Conservation (phyloP, 176 grass and related monocot genomes). For the Olyra latifolia region DNA sequence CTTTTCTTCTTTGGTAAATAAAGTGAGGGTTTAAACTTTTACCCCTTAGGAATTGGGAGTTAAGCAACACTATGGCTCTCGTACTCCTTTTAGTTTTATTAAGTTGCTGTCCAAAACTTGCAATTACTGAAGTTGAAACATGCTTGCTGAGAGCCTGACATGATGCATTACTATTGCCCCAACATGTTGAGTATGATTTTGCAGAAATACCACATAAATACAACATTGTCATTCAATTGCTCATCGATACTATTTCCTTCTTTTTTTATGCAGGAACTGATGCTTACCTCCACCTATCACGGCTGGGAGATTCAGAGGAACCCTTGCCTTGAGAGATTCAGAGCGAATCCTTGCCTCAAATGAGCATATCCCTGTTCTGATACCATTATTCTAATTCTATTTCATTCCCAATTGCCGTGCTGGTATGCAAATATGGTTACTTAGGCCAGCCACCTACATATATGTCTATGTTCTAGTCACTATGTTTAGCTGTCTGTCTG, state of each 20-base stretch:
- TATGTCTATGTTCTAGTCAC: constrained; percentile 14
- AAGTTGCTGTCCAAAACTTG: background rate
- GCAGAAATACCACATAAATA: background rate
- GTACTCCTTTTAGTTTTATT: background rate
- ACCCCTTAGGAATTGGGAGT: background rate
- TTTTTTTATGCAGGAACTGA: constrained; percentile 68
- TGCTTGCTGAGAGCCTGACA: background rate
- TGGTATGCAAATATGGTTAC: constrained; percentile 45
- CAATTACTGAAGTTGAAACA: constrained; percentile 3
- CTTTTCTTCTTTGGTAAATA: background rate
- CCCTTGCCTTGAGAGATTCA: constrained; percentile 61
- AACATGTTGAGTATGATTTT: background rate
- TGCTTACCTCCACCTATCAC: constrained; percentile 92
- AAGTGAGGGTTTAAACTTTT: background rate
- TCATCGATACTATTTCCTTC: background rate
- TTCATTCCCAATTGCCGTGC: constrained; percentile 28
- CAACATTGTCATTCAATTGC: background rate
- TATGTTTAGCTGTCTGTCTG: background rate
- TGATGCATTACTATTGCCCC: background rate
- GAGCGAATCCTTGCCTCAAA: constrained; percentile 26
- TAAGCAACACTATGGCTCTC: background rate
- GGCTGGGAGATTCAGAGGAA: constrained; percentile 91
- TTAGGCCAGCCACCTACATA: constrained; percentile 33
- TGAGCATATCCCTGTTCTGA: background rate
- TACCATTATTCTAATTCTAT: constrained; percentile 36